Percentiles rank a stretch among this genome's conserved stretches.
phyloP scores from a whole-genome alignment of 495 filamentous ascomycete genomes.

The Tuber magnatum region DNA sequence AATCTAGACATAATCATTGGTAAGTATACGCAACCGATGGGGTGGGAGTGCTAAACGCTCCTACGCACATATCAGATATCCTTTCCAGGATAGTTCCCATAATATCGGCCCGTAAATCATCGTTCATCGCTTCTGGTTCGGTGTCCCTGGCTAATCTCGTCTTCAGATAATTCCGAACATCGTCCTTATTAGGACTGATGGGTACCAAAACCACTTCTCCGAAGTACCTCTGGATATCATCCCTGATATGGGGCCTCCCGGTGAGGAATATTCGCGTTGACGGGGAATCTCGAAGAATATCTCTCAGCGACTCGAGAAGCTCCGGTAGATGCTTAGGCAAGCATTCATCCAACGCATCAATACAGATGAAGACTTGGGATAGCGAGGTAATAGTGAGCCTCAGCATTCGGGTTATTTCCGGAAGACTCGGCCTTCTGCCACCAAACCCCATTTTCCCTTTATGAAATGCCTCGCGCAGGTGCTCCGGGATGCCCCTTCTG shows the following conservation, averaged over 20 bases:
- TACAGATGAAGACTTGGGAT: neutral
- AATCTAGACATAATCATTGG: neutral
- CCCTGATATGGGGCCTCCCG: neutral
- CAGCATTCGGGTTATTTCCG: neutral
- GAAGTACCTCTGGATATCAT: neutral
- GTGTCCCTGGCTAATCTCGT: neutral
- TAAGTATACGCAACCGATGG: neutral
- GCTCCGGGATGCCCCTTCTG: neutral
- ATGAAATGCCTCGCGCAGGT: neutral
- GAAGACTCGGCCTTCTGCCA: neutral
- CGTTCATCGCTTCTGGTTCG: neutral
- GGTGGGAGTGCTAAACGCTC: neutral
- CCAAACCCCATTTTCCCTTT: neutral
- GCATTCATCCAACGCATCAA: neutral
- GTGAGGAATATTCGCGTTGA: neutral
- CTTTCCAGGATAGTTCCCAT: neutral
- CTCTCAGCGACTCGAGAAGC: neutral
- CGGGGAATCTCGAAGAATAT: neutral
- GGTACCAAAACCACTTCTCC: neutral
- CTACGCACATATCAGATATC: neutral
- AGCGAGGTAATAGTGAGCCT: neutral
- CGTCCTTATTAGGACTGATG: neutral
- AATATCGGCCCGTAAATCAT: neutral
- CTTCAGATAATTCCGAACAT: neutral
- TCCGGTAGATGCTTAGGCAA: neutral